These are phyloP conservation scores for Penicillium ucsense DNA, from an alignment of 495 filamentous ascomycete genomes.

Conservation along the genomic window DNA sequence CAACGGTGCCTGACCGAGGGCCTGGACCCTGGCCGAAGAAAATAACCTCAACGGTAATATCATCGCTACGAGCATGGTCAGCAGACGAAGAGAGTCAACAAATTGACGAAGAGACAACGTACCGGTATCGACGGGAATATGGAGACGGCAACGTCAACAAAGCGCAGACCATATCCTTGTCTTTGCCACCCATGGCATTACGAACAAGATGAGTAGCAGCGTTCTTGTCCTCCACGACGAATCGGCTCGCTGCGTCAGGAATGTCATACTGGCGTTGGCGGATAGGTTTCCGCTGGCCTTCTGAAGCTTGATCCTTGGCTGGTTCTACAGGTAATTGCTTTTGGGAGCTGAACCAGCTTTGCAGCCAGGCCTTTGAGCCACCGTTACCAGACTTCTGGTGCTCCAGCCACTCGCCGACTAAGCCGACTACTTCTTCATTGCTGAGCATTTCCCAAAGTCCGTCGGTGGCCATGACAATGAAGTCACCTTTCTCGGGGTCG, in stretches of 20 bases:
- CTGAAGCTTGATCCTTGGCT: conserved; percentile 39
- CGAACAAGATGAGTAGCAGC: conserved; percentile 91
- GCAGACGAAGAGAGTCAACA: background rate
- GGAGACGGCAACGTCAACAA: conserved; percentile 86
- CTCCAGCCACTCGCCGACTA: conserved; percentile 96
- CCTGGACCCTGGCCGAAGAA: conserved; percentile 85
- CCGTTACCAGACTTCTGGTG: conserved; percentile 43
- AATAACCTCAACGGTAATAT: conserved; percentile 95
- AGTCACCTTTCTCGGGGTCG: conserved; percentile 82
- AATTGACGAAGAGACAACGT: conserved; percentile 11
- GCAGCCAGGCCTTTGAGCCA: conserved; percentile 33
- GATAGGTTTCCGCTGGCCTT: conserved; percentile 58
- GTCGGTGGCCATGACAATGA: conserved; percentile 93
- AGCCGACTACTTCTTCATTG: conserved; percentile 94
- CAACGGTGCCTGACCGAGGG: conserved; percentile 65
- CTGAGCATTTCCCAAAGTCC: conserved; percentile 99
- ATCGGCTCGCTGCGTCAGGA: conserved; percentile 59
- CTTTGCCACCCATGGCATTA: conserved; percentile 90
- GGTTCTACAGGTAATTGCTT: conserved; percentile 46
- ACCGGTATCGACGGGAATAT: conserved; percentile 84
- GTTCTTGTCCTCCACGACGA: conserved; percentile 93
- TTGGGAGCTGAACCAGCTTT: conserved; percentile 40
- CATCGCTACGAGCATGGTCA: conserved; percentile 50
- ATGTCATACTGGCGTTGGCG: conserved; percentile 77
- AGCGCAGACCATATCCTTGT: conserved; percentile 89